Conservation (phyloP, 768 basidiomycete species). For the Boletus pseudo-olivaceus region DNA sequence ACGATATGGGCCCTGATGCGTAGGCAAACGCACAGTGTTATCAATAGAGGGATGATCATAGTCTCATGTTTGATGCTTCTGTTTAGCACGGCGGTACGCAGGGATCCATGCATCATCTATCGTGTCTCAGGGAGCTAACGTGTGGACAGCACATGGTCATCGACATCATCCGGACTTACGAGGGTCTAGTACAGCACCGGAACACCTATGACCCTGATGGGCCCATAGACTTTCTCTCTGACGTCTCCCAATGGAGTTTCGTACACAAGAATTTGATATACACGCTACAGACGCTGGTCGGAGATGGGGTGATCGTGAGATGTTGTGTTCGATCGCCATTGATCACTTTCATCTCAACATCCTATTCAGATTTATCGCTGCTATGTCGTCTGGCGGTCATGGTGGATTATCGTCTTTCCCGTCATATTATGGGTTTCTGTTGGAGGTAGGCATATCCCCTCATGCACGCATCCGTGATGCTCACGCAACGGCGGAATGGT, state of each 20-base stretch:
- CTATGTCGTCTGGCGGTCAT: slow-evolving; percentile 25
- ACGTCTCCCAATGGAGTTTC: slow-evolving; percentile 25
- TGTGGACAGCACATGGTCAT: slow-evolving; percentile 12
- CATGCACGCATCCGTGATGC: not conserved
- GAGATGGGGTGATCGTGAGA: slow-evolving; percentile 21
- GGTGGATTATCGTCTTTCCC: slow-evolving; percentile 20
- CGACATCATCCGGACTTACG: slow-evolving; percentile 17
- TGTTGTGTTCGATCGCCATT: not conserved
- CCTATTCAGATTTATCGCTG: slow-evolving; percentile 25
- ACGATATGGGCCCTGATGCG: slow-evolving; percentile 22
- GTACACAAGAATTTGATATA: slow-evolving; percentile 25
- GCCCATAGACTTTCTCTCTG: slow-evolving; percentile 24
- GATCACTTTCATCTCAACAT: not conserved
- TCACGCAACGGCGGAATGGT: not conserved
- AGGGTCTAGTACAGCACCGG: slow-evolving; percentile 22
- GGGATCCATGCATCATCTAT: not conserved
- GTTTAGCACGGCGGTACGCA: slow-evolving; percentile 18
- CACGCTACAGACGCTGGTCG: slow-evolving; percentile 20
- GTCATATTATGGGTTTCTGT: slow-evolving; percentile 17
- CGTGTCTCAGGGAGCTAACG: no score
- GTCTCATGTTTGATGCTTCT: slow-evolving; percentile 19
- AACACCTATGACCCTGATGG: slow-evolving; percentile 9
- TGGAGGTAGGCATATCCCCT: not conserved
- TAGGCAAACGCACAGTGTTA: not conserved
- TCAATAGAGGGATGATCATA: slow-evolving; percentile 14